Percentiles rank a stretch among this genome's conserved stretches.
These are phyloP conservation scores for Debaryomyces coudertii DNA, from an alignment of 1,139 yeast species.

Conservation along the genomic window DNA sequence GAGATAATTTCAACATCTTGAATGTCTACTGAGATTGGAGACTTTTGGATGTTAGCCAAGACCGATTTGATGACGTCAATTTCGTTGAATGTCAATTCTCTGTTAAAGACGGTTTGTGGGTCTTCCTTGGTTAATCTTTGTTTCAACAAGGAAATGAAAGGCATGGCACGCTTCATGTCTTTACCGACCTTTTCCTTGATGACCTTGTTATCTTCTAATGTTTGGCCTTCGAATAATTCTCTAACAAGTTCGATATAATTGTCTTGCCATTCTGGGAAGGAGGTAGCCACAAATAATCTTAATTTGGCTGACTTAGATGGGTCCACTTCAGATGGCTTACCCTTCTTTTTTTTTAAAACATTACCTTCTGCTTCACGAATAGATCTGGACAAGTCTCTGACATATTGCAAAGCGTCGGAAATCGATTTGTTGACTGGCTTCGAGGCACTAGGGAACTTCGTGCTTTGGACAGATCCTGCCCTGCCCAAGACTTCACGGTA, in stretches of 20 bases:
- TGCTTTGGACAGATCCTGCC: constrained; percentile 65
- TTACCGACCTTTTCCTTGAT: constrained; percentile 68
- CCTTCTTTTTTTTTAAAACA: constrained; percentile 88
- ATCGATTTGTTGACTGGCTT: constrained; percentile 64
- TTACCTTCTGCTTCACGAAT: constrained; percentile 93
- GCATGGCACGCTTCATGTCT: constrained; percentile 97
- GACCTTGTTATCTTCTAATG: constrained; percentile 61
- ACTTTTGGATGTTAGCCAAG: constrained; percentile 56
- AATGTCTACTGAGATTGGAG: constrained; percentile 66
- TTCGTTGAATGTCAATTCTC: constrained; percentile 85
- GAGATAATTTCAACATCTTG: constrained; percentile 56
- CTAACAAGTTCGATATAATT: constrained; percentile 82
- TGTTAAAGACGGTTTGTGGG: constrained; percentile 78
- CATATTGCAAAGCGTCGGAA: constrained; percentile 73
- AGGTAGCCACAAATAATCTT: constrained; percentile 69
- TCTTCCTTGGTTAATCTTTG: constrained; percentile 71
- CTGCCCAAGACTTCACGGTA: constrained; percentile 79
- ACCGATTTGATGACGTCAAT: constrained; percentile 64
- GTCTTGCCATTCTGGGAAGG: constrained; percentile 98
- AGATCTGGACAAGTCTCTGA: constrained; percentile 75
- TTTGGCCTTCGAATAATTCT: constrained; percentile 67
- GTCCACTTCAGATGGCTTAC: constrained; percentile 73
- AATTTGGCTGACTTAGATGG: constrained; percentile 71
- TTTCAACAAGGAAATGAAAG: constrained; percentile 84
- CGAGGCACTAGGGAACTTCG: constrained; percentile 75